phyloP scores from a whole-genome alignment of 164 flowering plant species.

The Berberis vulgaris region DNA sequence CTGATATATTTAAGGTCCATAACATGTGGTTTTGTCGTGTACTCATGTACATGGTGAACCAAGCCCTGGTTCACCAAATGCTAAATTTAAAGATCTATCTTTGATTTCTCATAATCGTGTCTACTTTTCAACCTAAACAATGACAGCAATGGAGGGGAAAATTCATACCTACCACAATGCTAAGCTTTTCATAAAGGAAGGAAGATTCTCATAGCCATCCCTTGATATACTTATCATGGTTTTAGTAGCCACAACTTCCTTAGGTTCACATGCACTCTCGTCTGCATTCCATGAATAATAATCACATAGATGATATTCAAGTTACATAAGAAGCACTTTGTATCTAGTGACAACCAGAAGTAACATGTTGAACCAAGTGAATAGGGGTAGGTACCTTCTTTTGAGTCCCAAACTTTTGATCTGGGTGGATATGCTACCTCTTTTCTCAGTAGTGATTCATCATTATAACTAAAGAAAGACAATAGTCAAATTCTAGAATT shows the following conservation, averaged over 20 bases:
- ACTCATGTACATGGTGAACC: background rate
- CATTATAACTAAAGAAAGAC: conserved; percentile 4
- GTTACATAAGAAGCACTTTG: background rate
- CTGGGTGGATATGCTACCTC: conserved; percentile 6
- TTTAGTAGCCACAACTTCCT: conserved; percentile 15
- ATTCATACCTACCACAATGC: conserved; percentile 81
- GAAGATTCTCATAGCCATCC: conserved; percentile 71
- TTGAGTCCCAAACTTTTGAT: conserved; percentile 5
- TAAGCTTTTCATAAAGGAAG: conserved; percentile 60
- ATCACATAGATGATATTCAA: background rate
- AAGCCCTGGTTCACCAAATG: background rate
- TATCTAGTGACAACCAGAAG: background rate
- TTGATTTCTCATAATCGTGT: background rate
- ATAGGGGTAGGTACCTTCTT: conserved; percentile 19
- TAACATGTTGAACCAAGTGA: conserved; percentile 4
- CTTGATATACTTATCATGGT: conserved; percentile 28
- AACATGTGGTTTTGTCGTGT: background rate
- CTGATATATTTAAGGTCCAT: too few relatives aligned
- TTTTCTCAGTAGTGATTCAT: conserved; percentile 1
- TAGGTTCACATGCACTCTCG: conserved; percentile 12
- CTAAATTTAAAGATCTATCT: background rate
- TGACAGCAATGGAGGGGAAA: background rate
- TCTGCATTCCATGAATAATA: conserved; percentile 13
- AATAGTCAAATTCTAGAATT: too few relatives aligned
- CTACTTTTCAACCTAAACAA: background rate